Evolutionary conservation across 2,329 filamentous ascomycete species (phyloP), one percentile per base, ranked within the genome.

Genomic region (Spiromastix sp.): DNA sequence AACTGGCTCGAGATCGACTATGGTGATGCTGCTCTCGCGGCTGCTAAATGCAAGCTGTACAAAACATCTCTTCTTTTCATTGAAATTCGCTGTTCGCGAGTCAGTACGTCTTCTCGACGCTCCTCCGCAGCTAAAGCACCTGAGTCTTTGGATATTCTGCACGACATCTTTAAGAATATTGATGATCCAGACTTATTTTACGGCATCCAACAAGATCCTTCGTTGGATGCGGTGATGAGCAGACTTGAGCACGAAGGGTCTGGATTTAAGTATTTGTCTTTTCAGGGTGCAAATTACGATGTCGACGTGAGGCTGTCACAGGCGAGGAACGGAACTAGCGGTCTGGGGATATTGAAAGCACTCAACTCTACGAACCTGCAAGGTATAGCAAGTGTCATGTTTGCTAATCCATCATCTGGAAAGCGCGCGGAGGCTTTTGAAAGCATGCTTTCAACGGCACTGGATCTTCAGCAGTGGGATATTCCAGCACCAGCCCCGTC

Each of bases 181-280:
- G 87, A 95, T 51, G 93, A 99, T 50, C 89, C 87, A 2, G 91
- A 99, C 56, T 81, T 86, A 1, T 98, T 93, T 56, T 98, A 98
- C 52, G 93, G 91, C 3, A 71, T 95, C 5, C 75, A 84, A 27
- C 82, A 93, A 56, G 74, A 75, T 26, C 74, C 85, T 5, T 86
- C 78, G 38, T 62, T 98, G 11, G 68, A 73, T 11, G 85, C 81
- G 8, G 81, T 96, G 1, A 67, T 96, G 39, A 74, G 81, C 33
- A 79, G 84, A 7, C 70, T 96, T 4, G 85, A 94, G 46, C 89
- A 95, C 52, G 91, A 98, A 60, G 79, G 79, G 32, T 81, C 93
- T 47, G 87, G 87, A 0, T 68, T 79, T 33, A 93, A 93, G 52
- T 89, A 83, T 44, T 70, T 98, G 12, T 79, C 91, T 16, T 94